Evolutionary conservation across 2,329 filamentous ascomycete genomes (phyloP).

Genomic region (Colletotrichum magnum): DNA sequence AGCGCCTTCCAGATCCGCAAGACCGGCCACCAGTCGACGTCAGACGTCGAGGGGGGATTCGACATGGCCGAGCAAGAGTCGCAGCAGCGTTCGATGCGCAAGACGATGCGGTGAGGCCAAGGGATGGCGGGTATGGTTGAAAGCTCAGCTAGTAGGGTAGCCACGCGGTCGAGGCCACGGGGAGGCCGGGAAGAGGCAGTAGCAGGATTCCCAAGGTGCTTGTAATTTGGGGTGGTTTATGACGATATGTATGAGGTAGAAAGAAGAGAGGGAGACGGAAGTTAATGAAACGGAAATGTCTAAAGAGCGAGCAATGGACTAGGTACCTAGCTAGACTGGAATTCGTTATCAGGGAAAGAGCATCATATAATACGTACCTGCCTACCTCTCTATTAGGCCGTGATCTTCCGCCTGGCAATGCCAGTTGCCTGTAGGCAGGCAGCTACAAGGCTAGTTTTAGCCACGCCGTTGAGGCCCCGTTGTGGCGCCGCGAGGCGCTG

Average conservation of each 20-base stretch:
- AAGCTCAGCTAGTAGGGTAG: not conserved
- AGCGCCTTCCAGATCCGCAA: conserved; percentile 35
- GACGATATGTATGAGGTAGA: not conserved
- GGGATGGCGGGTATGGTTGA: not conserved
- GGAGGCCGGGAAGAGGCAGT: no score
- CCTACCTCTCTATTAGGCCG: no score
- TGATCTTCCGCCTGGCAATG: no score
- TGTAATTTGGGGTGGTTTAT: not conserved
- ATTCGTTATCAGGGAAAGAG: not conserved
- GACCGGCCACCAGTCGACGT: conserved; percentile 23
- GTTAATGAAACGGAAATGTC: not conserved
- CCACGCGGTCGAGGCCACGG: not conserved
- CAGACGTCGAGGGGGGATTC: conserved; percentile 19
- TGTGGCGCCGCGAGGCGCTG: no score
- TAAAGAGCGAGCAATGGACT: not conserved
- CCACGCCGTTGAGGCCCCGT: no score
- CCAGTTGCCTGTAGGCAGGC: no score
- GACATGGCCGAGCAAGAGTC: conserved; percentile 31
- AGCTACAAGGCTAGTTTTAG: no score
- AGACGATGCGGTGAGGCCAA: conserved; percentile 22
- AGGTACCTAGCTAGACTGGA: not conserved
- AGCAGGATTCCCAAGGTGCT: not conserved
- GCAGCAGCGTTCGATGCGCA: conserved; percentile 22
- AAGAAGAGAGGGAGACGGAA: not conserved
- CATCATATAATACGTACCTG: no score